These are phyloP conservation scores for Paracorniculantispora psalliotae DNA, from an alignment of 2,329 filamentous ascomycete genomes.

Conservation along the genomic window DNA sequence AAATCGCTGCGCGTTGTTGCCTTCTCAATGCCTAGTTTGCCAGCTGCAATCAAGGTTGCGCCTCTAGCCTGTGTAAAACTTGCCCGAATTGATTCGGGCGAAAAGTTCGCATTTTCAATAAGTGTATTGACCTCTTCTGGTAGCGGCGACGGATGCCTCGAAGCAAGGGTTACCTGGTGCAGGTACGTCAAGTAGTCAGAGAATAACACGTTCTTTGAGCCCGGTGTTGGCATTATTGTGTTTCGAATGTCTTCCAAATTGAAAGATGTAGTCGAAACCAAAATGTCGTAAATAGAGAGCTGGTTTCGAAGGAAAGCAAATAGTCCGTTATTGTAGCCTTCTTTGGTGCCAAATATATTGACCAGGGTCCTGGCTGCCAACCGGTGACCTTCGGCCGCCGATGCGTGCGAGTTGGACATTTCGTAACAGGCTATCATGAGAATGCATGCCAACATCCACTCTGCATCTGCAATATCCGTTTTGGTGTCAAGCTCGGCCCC, in stretches of 20 bases:
- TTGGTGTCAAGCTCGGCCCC: conserved; percentile 20
- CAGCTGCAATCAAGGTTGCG: conserved; percentile 24
- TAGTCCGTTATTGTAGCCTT: conserved; percentile 18
- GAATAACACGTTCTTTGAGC: conserved; percentile 22
- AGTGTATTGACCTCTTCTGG: conserved; percentile 1
- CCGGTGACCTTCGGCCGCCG: conserved; percentile 25
- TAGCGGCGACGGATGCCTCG: conserved; percentile 7
- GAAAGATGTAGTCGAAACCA: conserved; percentile 26
- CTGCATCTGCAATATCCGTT: conserved; percentile 22
- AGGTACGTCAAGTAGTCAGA: conserved; percentile 22
- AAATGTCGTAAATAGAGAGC: conserved; percentile 24
- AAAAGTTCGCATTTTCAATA: conserved; percentile 4
- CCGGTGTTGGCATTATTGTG: conserved; percentile 19
- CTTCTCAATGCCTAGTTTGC: conserved; percentile 19
- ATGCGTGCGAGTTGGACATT: conserved; percentile 23
- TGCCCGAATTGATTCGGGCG: neutral
- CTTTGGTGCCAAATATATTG: conserved; percentile 23
- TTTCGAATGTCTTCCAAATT: conserved; percentile 20
- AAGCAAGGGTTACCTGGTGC: conserved; percentile 19
- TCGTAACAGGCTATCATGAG: conserved; percentile 25
- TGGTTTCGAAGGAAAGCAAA: conserved; percentile 27
- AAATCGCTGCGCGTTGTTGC: conserved; percentile 21
- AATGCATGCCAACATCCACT: conserved; percentile 28
- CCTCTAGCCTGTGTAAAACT: conserved; percentile 25
- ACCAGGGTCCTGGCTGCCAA: conserved; percentile 25